phyloP scores from a whole-genome alignment of 1,139 yeast genomes.

The Saccharomyces pastorianus region DNA sequence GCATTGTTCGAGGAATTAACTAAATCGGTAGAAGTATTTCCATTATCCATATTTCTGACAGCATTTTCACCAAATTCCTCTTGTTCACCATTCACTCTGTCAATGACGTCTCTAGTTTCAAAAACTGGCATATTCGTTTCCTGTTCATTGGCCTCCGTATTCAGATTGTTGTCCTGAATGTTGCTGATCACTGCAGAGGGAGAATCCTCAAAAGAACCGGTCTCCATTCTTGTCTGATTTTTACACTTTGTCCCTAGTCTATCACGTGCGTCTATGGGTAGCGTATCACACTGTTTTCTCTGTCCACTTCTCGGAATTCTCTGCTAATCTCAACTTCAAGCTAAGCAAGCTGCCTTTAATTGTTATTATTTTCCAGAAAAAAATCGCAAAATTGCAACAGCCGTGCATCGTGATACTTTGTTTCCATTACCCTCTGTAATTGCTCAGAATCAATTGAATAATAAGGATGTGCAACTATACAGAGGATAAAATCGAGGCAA shows the following conservation, averaged over 20 bases:
- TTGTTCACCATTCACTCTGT: background rate
- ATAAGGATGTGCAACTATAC: background rate
- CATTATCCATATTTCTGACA: background rate
- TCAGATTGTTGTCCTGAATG: background rate
- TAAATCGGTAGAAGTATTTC: background rate
- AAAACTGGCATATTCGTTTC: background rate
- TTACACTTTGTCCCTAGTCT: background rate
- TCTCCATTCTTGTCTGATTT: background rate
- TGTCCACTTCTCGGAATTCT: background rate
- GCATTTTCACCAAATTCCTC: background rate
- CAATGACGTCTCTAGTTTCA: background rate
- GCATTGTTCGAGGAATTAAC: background rate
- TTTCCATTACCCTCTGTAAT: background rate
- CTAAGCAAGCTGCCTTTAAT: constrained; percentile 2
- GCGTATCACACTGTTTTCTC: background rate
- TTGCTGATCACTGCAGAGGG: background rate
- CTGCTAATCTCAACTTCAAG: background rate
- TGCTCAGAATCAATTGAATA: background rate
- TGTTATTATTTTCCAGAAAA: constrained; percentile 3
- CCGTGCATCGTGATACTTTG: background rate
- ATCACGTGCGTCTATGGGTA: background rate
- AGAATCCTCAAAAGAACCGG: background rate
- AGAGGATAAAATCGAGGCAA: background rate
- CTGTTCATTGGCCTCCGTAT: background rate
- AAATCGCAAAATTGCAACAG: background rate